phyloP scores from a whole-genome alignment of 1,284 basidiomycete species.

The Boletus hoseneyae region DNA sequence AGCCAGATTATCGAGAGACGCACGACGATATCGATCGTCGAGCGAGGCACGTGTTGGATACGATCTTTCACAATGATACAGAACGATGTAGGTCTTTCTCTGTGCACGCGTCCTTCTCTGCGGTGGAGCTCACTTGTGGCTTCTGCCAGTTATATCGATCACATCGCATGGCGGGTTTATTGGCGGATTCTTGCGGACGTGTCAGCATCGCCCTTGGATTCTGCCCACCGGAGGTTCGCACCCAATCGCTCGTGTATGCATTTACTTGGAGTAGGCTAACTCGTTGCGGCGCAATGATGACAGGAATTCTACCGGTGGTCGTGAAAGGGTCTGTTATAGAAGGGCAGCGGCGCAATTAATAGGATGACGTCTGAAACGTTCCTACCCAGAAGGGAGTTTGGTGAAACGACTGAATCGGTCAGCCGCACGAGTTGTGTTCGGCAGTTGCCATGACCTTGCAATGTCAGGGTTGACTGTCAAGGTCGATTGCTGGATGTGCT shows the following conservation, averaged over 20 bases:
- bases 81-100: slow-evolving; percentile 42
- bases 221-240: slow-evolving; percentile 62
- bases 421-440: too few species aligned
- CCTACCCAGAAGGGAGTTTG: too few species aligned
- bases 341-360: neutral
- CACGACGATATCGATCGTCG: slow-evolving; percentile 53
- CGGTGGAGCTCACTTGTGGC: neutral
- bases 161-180: slow-evolving; percentile 64
- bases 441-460: too few species aligned
- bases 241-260: neutral
- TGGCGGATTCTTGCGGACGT: slow-evolving; percentile 45
- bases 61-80: slow-evolving; percentile 51
- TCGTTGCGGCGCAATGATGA: neutral
- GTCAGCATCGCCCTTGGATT: slow-evolving; percentile 42
- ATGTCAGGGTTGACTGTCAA: too few species aligned
- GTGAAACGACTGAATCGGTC: too few species aligned
- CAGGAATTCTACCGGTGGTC: slow-evolving; percentile 28
- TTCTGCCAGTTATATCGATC: slow-evolving; percentile 54
- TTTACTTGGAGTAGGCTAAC: neutral
- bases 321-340: slow-evolving; percentile 15
- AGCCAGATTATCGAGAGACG: slow-evolving; percentile 61
- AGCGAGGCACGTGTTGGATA: slow-evolving; percentile 55
- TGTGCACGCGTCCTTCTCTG: neutral
- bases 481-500: too few species aligned
- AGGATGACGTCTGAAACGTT: too few species aligned